phyloP scores from a whole-genome alignment of 768 basidiomycete species.

The Suillus ampliporus region DNA sequence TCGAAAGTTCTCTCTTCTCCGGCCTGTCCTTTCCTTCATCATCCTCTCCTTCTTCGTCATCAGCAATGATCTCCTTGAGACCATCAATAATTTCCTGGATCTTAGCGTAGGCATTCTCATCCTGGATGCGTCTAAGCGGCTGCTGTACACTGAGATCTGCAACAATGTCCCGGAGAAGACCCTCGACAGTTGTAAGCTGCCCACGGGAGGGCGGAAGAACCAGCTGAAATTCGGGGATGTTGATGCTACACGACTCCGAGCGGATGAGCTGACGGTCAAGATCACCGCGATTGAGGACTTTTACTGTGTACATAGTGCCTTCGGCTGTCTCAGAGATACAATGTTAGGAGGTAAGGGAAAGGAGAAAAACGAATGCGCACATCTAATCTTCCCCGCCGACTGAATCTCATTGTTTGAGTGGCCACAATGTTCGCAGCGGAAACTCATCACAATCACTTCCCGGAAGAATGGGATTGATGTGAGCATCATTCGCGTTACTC shows the following conservation, averaged over 20 bases:
- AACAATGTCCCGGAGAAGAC: conserved; percentile 82
- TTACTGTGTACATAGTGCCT: conserved; percentile 81
- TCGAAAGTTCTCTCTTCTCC: conserved; percentile 30
- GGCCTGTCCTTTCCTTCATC: conserved; percentile 38
- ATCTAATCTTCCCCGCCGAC: conserved; percentile 83
- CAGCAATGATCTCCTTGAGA: conserved; percentile 66
- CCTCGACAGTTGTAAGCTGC: conserved; percentile 96
- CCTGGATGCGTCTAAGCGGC: conserved; percentile 80
- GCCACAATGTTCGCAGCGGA: conserved; percentile 94
- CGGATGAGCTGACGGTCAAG: conserved; percentile 94
- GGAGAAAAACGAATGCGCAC: conserved; percentile 48
- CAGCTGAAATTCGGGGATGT: conserved; percentile 87
- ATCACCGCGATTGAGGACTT: conserved; percentile 74
- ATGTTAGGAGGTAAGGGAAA: background rate
- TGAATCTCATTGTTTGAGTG: conserved; percentile 92
- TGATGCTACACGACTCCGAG: conserved; percentile 79
- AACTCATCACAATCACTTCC: conserved; percentile 96
- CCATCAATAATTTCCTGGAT: conserved; percentile 78
- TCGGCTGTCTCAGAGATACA: conserved; percentile 61
- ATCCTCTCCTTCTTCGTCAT: conserved; percentile 59
- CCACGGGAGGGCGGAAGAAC: conserved; percentile 90
- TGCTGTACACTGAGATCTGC: conserved; percentile 84
- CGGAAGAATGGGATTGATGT: conserved; percentile 95
- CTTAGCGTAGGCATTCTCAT: conserved; percentile 70
- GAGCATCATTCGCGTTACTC: conserved; percentile 84